phyloP scores from a whole-genome alignment of 1,284 basidiomycete species.

The Cerioporus squamosus region DNA sequence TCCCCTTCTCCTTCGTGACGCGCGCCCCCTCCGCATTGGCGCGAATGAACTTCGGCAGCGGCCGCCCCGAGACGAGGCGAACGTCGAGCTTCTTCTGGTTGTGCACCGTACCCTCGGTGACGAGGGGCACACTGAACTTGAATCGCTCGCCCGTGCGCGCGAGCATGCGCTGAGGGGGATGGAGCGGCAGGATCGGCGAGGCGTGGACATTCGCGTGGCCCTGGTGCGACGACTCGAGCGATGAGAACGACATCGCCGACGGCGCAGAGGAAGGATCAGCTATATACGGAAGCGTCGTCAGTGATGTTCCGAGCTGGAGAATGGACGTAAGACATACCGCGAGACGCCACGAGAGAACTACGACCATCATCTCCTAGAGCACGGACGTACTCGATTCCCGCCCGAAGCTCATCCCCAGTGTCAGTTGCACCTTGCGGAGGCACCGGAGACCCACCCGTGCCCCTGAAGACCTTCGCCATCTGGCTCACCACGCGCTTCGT shows the following conservation, averaged over 20 bases:
- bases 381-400: conserved; percentile 72
- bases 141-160: conserved; percentile 64
- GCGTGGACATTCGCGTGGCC: conserved; percentile 35
- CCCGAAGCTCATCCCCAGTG: conserved; percentile 63
- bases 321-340: conserved; percentile 19
- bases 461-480: conserved; percentile 59
- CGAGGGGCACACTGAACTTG: conserved; percentile 57
- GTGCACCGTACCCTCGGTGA: conserved; percentile 1
- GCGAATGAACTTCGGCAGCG: conserved; percentile 61
- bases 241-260: conserved; percentile 58
- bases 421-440: conserved; percentile 23
- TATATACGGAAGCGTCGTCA: not conserved
- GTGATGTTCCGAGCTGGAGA: no score
- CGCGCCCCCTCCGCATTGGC: conserved; percentile 48
- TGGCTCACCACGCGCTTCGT: conserved; percentile 63
- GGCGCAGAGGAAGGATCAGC: conserved; percentile 41
- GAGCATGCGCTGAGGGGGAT: conserved; percentile 48
- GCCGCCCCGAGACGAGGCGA: conserved; percentile 54
- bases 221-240: conserved; percentile 59
- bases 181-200: not conserved
- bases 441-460: conserved; percentile 40
- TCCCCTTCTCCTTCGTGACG: conserved; percentile 35
- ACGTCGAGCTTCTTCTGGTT: conserved; percentile 43
- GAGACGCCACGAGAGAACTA: conserved; percentile 10
- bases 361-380: conserved; percentile 56